These are phyloP conservation scores for Aethionema arabicum DNA, from an alignment of 345 rosid genomes.

Conservation along the genomic window DNA sequence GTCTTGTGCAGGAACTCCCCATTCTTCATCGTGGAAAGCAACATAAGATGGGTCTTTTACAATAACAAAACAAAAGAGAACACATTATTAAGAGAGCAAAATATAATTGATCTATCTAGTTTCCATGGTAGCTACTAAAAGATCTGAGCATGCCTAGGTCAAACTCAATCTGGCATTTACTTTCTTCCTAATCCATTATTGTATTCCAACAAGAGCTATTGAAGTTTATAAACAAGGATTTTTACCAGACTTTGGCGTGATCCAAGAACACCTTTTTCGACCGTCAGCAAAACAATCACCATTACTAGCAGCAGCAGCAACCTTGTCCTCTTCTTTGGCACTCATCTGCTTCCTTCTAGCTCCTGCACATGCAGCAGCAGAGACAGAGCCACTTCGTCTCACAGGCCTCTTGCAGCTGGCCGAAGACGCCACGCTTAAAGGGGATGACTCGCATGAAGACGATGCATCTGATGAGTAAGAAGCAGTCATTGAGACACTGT, in stretches of 20 bases:
- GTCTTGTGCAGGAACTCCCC: conserved; percentile 81
- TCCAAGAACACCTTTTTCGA: conserved; percentile 75
- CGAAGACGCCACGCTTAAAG: conserved; percentile 54
- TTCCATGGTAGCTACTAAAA: neutral
- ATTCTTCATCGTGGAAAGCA: conserved; percentile 89
- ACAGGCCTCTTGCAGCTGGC: conserved; percentile 49
- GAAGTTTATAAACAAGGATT: conserved; percentile 1
- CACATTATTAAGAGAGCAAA: no score
- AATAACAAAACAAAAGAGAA: conserved; percentile 5
- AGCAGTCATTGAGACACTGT: conserved; percentile 50
- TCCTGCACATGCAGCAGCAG: neutral
- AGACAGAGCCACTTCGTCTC: conserved; percentile 34
- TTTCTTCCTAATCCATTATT: neutral
- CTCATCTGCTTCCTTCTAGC: conserved; percentile 44
- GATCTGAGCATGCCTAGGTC: neutral
- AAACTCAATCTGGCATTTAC: neutral
- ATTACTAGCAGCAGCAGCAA: conserved; percentile 20
- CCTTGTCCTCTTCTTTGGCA: conserved; percentile 38
- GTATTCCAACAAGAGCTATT: neutral
- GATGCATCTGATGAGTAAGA: conserved; percentile 86
- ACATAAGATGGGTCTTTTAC: conserved; percentile 52
- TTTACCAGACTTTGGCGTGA: conserved; percentile 72
- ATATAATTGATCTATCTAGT: conserved; percentile 5
- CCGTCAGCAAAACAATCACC: conserved; percentile 44
- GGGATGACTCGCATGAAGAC: conserved; percentile 62